A percentile compares a stretch with the other conserved stretches of the same genome.
Conservation (phyloP, 176 grass and related monocot species). For the Calamus simplicifolius region DNA sequence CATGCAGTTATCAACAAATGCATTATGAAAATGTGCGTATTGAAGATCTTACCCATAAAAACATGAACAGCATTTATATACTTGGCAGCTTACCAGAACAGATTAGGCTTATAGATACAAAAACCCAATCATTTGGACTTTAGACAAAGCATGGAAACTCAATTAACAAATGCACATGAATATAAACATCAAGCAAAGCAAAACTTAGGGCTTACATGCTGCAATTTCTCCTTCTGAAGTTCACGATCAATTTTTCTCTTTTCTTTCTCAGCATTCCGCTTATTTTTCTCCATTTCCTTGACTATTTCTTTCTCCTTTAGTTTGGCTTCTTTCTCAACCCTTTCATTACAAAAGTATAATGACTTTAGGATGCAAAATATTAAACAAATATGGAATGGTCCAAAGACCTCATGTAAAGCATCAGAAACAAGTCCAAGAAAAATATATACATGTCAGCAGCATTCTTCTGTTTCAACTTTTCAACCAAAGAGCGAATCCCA, state of each 20-base stretch:
- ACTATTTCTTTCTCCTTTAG: constrained; percentile 42
- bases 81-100: too few species aligned
- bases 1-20: too few species aligned
- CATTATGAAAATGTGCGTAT: too few species aligned
- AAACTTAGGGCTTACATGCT: constrained; percentile 38
- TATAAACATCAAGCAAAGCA: neutral
- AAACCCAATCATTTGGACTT: too few species aligned
- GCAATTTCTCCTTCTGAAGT: constrained; percentile 40
- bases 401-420: neutral
- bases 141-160: too few species aligned
- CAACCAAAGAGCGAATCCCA: constrained; percentile 57
- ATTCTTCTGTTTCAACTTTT: constrained; percentile 42
- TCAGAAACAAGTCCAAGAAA: neutral
- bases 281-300: constrained; percentile 38
- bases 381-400: constrained; percentile 6
- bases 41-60: too few species aligned
- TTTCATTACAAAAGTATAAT: constrained; percentile 21
- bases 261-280: constrained; percentile 27
- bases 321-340: constrained; percentile 39
- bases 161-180: constrained; percentile 1
- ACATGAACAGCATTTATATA: too few species aligned
- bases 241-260: constrained; percentile 33
- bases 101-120: too few species aligned
- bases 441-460: constrained; percentile 43
- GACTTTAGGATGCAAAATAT: constrained; percentile 14